phyloP scores from a whole-genome alignment of 2,329 filamentous ascomycete genomes.

The Blastomyces silverae region DNA sequence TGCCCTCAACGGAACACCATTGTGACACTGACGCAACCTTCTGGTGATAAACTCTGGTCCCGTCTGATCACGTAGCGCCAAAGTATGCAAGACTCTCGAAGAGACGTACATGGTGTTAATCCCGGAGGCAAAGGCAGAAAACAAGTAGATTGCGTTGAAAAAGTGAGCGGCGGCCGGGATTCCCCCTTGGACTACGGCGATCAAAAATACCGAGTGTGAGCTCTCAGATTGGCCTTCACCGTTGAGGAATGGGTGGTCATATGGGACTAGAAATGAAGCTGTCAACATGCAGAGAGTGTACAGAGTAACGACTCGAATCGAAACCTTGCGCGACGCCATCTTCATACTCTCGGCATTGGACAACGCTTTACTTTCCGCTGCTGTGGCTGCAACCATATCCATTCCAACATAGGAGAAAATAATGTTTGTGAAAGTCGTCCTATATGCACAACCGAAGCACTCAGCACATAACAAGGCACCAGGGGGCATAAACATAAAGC shows the following conservation, averaged over 20 bases:
- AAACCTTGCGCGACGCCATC: conserved; percentile 41
- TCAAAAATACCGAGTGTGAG: conserved; percentile 36
- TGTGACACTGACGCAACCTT: conserved; percentile 33
- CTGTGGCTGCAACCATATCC: conserved; percentile 41
- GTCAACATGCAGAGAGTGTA: conserved; percentile 41
- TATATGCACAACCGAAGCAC: conserved; percentile 24
- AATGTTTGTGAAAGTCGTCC: conserved; percentile 38
- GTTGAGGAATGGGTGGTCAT: conserved; percentile 39
- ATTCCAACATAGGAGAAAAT: conserved; percentile 43
- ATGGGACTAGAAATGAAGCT: conserved; percentile 40
- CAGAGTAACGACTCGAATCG: conserved; percentile 40
- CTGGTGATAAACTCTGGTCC: conserved; percentile 40
- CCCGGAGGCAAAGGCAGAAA: conserved; percentile 40
- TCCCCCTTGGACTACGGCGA: conserved; percentile 39
- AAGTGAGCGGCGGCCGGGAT: conserved; percentile 37
- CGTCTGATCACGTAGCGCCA: conserved; percentile 36
- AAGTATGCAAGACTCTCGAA: conserved; percentile 40
- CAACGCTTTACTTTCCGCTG: conserved; percentile 40
- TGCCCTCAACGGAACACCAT: conserved; percentile 37
- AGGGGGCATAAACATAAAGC: background rate
- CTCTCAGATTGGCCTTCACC: conserved; percentile 35
- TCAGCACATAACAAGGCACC: conserved; percentile 22
- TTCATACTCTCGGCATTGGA: conserved; percentile 42
- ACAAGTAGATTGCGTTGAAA: conserved; percentile 43
- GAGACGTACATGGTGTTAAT: conserved; percentile 42